phyloP scores from a whole-genome alignment of 2,329 filamentous ascomycete species.

The Alternaria conjuncta region DNA sequence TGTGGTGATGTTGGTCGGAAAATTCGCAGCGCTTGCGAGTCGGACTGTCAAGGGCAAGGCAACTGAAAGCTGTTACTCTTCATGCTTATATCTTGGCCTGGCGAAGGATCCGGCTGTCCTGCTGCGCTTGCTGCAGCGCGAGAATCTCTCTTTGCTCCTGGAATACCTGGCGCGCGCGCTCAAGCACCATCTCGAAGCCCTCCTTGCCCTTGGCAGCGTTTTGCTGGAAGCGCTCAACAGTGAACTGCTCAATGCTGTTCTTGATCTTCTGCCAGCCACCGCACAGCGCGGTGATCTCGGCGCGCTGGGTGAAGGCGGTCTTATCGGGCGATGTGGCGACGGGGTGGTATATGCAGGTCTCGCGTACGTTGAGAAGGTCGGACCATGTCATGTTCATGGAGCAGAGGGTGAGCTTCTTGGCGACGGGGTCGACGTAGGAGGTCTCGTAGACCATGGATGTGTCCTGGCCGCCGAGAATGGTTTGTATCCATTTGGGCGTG shows the following conservation, averaged over 20 bases:
- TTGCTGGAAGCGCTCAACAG: slow-evolving; percentile 86
- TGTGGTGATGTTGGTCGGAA: not conserved
- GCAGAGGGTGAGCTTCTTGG: slow-evolving; percentile 93
- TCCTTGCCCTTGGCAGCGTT: slow-evolving; percentile 90
- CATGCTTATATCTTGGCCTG: slow-evolving; percentile 39
- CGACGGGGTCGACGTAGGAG: slow-evolving; percentile 85
- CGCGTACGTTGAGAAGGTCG: slow-evolving; percentile 88
- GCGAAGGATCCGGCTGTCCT: slow-evolving; percentile 40
- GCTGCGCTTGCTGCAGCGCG: slow-evolving; percentile 55
- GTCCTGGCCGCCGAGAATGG: slow-evolving; percentile 78
- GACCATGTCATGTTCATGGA: slow-evolving; percentile 93
- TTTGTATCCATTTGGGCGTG: slow-evolving; percentile 81
- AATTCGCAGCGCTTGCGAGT: slow-evolving; percentile 6
- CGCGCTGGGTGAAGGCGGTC: slow-evolving; percentile 87
- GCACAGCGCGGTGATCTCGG: slow-evolving; percentile 90
- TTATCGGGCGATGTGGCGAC: slow-evolving; percentile 57
- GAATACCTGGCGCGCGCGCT: slow-evolving; percentile 91
- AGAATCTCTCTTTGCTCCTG: slow-evolving; percentile 80
- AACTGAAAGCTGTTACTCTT: no score
- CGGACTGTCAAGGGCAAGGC: not conserved
- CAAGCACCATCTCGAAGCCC: slow-evolving; percentile 92
- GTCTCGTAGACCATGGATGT: slow-evolving; percentile 93
- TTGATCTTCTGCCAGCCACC: slow-evolving; percentile 97
- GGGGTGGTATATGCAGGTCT: slow-evolving; percentile 88
- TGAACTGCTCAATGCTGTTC: slow-evolving; percentile 92